Conservation (phyloP, 106 monocot species). For the Phalaenopsis equestris region DNA sequence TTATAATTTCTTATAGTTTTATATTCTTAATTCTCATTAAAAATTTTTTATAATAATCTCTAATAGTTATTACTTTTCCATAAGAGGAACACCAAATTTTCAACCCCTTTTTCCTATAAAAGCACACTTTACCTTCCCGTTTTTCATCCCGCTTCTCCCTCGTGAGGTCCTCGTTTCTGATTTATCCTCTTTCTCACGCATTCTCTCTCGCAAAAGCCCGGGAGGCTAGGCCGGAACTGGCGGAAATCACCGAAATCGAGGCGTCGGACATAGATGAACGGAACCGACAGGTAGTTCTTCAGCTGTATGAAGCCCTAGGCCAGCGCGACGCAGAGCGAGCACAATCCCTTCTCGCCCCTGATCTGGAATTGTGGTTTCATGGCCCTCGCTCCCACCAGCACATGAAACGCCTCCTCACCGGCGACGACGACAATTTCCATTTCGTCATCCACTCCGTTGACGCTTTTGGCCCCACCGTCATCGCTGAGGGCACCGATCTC, state of each 20-base stretch:
- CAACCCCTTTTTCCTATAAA: no score
- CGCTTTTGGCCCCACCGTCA: conserved; percentile 31
- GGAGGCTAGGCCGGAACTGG: conserved; percentile 7
- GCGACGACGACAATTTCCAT: conserved; percentile 11
- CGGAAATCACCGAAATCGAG: not conserved
- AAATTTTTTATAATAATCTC: no score
- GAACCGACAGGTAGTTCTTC: conserved; percentile 18
- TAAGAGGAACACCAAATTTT: no score
- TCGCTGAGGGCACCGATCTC: conserved; percentile 31
- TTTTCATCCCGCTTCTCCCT: not conserved
- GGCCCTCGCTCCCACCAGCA: conserved; percentile 43
- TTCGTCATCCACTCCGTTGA: conserved; percentile 27
- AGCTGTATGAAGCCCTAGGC: conserved; percentile 27
- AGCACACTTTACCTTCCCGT: no score
- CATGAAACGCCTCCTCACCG: conserved; percentile 40
- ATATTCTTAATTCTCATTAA: no score
- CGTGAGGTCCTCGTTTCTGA: not conserved
- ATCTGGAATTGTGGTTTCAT: conserved; percentile 60
- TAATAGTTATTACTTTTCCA: no score
- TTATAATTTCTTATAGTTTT: no score
- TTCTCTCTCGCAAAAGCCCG: not conserved
- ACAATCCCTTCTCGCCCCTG: conserved; percentile 25
- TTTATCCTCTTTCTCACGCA: not conserved
- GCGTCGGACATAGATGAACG: not conserved
- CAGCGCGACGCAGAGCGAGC: conserved; percentile 22